Percentiles rank a stretch among this genome's conserved stretches.
phyloP scores from a whole-genome alignment of 2,329 filamentous ascomycete species.

The Coniochaeta prunicola region DNA sequence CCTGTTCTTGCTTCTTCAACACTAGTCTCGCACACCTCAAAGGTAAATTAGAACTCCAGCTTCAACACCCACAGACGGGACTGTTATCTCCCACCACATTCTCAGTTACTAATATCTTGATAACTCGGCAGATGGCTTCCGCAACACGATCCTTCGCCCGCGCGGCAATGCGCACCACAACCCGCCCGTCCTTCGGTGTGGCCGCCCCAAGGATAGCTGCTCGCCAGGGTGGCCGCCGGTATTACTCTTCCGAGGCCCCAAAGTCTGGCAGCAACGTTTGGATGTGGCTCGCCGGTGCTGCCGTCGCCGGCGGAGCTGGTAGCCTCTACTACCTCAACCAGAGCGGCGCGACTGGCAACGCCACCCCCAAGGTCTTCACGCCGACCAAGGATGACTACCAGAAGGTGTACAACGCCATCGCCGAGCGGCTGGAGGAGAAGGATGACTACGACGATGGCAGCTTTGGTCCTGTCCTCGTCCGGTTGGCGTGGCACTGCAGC shows the following conservation, averaged over 20 bases:
- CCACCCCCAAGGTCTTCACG: constrained; percentile 53
- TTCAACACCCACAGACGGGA: background rate
- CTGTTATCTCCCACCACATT: background rate
- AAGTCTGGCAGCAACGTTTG: constrained; percentile 41
- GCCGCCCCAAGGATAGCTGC: constrained; percentile 56
- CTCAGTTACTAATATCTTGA: constrained; percentile 4
- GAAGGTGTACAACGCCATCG: constrained; percentile 87
- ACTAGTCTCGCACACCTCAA: background rate
- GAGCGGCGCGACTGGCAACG: constrained; percentile 23
- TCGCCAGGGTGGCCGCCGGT: constrained; percentile 67
- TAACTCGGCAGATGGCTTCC: constrained; percentile 31
- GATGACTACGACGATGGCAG: constrained; percentile 95
- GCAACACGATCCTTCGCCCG: constrained; percentile 49
- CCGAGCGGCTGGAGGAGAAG: constrained; percentile 72
- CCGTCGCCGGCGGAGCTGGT: constrained; percentile 53
- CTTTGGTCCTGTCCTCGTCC: constrained; percentile 85
- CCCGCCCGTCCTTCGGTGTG: constrained; percentile 52
- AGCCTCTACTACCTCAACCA: constrained; percentile 56
- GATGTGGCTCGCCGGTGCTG: constrained; percentile 52
- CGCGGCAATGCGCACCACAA: constrained; percentile 50
- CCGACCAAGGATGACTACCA: constrained; percentile 87
- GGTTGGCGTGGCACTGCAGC: constrained; percentile 89
- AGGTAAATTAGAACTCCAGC: background rate
- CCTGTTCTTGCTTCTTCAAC: background rate
- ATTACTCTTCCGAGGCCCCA: constrained; percentile 66